phyloP scores from a whole-genome alignment of 305 asterid species.

The Galium porrigens region DNA sequence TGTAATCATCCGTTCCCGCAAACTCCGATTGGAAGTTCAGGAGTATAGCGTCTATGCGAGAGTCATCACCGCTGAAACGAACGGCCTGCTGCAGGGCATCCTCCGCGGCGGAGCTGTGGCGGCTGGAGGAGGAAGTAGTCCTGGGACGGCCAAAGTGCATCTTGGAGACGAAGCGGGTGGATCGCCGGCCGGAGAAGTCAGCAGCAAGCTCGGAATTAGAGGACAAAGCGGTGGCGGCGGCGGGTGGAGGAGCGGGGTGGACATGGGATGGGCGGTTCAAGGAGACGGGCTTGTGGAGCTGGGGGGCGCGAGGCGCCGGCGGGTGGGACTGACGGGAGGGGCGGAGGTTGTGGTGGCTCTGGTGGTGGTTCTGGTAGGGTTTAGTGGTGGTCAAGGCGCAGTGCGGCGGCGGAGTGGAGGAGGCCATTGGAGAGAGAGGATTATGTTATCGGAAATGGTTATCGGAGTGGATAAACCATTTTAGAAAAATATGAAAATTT shows the following conservation, averaged over 20 bases:
- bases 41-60: constrained; percentile 28
- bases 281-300: constrained; percentile 26
- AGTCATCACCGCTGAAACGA: constrained; percentile 25
- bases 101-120: constrained; percentile 61
- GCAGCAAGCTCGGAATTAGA: constrained; percentile 30
- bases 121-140: constrained; percentile 31
- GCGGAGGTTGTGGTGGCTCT: constrained; percentile 20
- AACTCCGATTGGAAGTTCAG: constrained; percentile 41
- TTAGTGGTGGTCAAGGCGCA: constrained; percentile 57
- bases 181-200: constrained; percentile 70
- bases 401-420: constrained; percentile 81
- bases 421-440: constrained; percentile 36
- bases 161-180: constrained; percentile 80
- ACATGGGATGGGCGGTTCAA: constrained; percentile 29
- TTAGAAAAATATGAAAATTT: not conserved
- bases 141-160: constrained; percentile 76
- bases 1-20: constrained; percentile 55
- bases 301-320: constrained; percentile 19
- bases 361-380: constrained; percentile 59
- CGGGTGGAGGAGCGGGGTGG: constrained; percentile 16
- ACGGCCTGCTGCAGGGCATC: constrained; percentile 42
- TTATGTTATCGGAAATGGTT: not conserved
- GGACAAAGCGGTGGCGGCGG: constrained; percentile 23
- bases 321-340: constrained; percentile 21
- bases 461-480: not conserved